A percentile compares a stretch with the other conserved stretches of the same genome.
Conservation (phyloP, 352 stramenopile species). For the Phytophthora constricta region DNA sequence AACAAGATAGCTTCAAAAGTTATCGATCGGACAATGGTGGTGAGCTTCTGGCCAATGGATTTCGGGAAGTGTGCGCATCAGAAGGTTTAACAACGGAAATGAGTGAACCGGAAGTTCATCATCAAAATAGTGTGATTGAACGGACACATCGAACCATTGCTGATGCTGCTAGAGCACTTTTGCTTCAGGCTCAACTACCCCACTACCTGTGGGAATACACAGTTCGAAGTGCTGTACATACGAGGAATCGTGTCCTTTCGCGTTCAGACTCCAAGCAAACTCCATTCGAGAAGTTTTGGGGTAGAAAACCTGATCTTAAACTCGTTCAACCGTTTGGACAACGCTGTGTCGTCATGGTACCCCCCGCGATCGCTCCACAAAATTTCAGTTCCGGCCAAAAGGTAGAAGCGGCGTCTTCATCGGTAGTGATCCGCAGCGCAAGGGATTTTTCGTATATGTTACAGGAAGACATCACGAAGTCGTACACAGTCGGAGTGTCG, state of each 20-base stretch:
- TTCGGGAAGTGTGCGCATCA: not conserved
- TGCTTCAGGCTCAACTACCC: slow-evolving; percentile 9
- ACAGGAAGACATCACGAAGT: slow-evolving; percentile 2
- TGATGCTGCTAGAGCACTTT: not conserved
- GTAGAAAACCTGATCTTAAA: slow-evolving; percentile 13
- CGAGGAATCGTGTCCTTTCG: slow-evolving; percentile 2
- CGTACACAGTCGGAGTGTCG: slow-evolving; percentile 15
- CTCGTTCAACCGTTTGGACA: not conserved
- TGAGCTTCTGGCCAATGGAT: not conserved
- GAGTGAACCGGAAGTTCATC: slow-evolving; percentile 1
- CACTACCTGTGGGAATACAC: slow-evolving; percentile 23
- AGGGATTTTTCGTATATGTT: slow-evolving; percentile 23
- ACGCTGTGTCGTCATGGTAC: slow-evolving; percentile 6
- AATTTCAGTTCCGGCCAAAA: slow-evolving; percentile 8
- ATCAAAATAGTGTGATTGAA: slow-evolving; percentile 17
- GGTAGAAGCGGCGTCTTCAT: slow-evolving; percentile 8
- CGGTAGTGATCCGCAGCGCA: slow-evolving; percentile 19
- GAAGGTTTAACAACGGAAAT: slow-evolving; percentile 12
- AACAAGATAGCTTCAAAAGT: not conserved
- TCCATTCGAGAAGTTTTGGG: slow-evolving; percentile 10
- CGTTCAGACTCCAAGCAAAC: not conserved
- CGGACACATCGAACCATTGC: slow-evolving; percentile 7
- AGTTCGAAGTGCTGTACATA: not conserved
- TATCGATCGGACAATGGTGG: slow-evolving; percentile 17
- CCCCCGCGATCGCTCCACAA: not conserved